A percentile compares a stretch with the other conserved stretches of the same genome.
These are phyloP conservation scores for Lobulomyces angularis DNA, from an alignment of 192 early-diverging fungal species.

Conservation along the genomic window DNA sequence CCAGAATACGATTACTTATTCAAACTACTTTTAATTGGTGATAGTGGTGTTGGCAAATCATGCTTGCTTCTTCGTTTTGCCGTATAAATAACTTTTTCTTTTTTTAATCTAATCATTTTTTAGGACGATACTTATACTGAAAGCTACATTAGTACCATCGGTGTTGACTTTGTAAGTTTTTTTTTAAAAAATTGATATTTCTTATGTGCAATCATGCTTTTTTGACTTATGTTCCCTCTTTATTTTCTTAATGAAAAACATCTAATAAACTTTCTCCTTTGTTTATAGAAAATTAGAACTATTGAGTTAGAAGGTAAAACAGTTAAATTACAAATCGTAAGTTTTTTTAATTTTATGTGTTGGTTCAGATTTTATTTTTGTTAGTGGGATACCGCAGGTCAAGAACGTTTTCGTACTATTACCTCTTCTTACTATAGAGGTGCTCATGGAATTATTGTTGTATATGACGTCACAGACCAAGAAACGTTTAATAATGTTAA, in stretches of 20 bases:
- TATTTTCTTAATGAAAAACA: too few species aligned
- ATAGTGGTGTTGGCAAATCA: conserved; percentile 97
- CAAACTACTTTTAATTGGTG: conserved; percentile 97
- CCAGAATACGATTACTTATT: conserved; percentile 86
- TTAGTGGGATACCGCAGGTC: conserved; percentile 95
- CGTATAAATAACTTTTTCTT: conserved; percentile 18
- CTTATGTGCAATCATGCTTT: too few species aligned
- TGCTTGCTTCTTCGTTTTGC: conserved; percentile 94
- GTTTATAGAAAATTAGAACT: conserved; percentile 84
- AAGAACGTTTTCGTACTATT: conserved; percentile 98
- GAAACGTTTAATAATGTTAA: conserved; percentile 94
- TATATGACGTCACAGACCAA: conserved; percentile 94
- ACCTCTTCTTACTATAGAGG: conserved; percentile 96
- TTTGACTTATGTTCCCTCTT: too few species aligned
- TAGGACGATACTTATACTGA: conserved; percentile 97
- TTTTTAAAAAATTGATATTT: neutral
- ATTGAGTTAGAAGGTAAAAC: conserved; percentile 98
- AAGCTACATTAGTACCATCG: conserved; percentile 96
- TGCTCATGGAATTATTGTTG: conserved; percentile 96
- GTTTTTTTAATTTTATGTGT: conserved; percentile 8
- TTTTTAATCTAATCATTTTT: too few species aligned
- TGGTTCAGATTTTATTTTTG: neutral
- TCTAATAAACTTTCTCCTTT: too few species aligned
- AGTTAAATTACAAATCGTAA: conserved; percentile 91
- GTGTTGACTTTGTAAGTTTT: conserved; percentile 87